phyloP scores from a whole-genome alignment of 1,284 basidiomycete species.

The Gymnopus androsaceus region DNA sequence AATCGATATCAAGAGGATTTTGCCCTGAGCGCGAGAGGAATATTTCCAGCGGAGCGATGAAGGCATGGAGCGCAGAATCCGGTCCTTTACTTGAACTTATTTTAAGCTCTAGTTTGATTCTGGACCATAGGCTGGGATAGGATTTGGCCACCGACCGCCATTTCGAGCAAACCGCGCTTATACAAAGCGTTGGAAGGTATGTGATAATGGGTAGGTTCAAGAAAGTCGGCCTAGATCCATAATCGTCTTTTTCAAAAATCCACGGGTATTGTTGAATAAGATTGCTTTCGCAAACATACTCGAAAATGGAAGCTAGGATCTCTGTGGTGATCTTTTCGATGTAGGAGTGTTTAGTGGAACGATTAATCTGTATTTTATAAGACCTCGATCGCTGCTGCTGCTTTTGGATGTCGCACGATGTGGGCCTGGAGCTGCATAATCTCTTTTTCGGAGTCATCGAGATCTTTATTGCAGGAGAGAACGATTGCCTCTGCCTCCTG shows the following conservation, averaged over 20 bases:
- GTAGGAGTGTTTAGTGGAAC: background rate
- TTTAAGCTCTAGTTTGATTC: background rate
- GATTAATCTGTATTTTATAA: background rate
- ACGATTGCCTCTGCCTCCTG: background rate
- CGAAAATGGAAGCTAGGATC: background rate
- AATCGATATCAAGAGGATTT: no score
- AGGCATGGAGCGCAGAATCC: no score
- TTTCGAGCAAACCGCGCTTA: background rate
- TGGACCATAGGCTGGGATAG: background rate
- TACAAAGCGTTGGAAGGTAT: background rate
- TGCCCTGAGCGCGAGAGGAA: no score
- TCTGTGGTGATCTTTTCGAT: background rate
- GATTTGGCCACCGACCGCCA: background rate
- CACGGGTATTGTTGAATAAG: background rate
- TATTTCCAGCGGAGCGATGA: no score
- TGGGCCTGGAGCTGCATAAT: background rate
- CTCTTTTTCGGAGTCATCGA: background rate
- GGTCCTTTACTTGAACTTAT: no score
- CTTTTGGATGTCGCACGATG: background rate
- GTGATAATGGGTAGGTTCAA: background rate
- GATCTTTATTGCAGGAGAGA: background rate
- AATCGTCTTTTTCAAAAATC: background rate
- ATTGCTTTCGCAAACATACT: background rate
- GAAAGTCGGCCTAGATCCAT: no score
- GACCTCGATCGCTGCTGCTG: background rate